phyloP scores from a whole-genome alignment of 2,329 filamentous ascomycete species.

The Calonectria pauciramosa region DNA sequence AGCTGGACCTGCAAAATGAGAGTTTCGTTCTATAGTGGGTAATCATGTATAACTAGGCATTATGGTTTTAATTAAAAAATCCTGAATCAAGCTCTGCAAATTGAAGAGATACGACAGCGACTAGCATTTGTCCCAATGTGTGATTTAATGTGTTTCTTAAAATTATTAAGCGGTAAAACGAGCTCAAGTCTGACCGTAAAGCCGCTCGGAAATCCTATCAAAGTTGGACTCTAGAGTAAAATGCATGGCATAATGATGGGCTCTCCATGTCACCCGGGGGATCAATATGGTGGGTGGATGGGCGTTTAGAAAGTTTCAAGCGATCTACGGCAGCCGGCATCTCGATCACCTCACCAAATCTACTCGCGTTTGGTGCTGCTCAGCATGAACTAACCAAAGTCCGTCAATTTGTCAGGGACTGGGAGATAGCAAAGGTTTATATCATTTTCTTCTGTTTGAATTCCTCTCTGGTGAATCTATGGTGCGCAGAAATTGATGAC shows the following conservation, averaged over 20 bases:
- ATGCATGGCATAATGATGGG: neutral
- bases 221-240: neutral
- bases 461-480: neutral
- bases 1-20: neutral
- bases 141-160: neutral
- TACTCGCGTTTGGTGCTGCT: too few relatives aligned
- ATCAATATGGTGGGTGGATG: too few relatives aligned
- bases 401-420: too few relatives aligned
- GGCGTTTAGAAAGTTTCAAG: too few relatives aligned
- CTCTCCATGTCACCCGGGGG: too few relatives aligned
- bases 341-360: too few relatives aligned
- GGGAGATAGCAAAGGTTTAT: too few relatives aligned
- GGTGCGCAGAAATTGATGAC: neutral
- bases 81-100: neutral
- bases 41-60: constrained; percentile 5
- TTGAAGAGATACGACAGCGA: neutral
- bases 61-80: neutral
- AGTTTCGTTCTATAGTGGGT: neutral
- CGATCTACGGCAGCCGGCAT: too few relatives aligned
- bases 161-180: neutral
- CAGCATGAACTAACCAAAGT: too few relatives aligned
- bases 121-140: neutral
- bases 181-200: neutral
- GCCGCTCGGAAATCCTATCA: neutral
- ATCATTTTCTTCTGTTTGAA: neutral